A percentile compares a stretch with the other conserved stretches of the same genome.
phyloP scores from a whole-genome alignment of 768 basidiomycete species.

The Pleurotus djamor region DNA sequence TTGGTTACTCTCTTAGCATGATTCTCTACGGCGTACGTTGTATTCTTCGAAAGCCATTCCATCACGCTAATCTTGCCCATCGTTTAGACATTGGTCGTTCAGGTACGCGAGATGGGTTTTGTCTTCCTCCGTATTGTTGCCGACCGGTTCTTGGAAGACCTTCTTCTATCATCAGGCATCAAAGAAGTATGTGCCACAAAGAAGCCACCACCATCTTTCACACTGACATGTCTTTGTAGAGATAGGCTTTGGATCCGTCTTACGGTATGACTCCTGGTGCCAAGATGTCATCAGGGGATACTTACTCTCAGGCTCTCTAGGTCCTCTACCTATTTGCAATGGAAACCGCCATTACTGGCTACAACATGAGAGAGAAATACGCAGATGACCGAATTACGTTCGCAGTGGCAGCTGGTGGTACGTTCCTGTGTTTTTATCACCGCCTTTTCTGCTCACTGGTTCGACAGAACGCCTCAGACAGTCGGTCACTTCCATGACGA shows the following conservation, averaged over 20 bases:
- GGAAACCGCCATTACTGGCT: conserved; percentile 18
- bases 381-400: conserved; percentile 4
- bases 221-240: conserved; percentile 2
- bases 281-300: background rate
- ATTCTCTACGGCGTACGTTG: conserved; percentile 16
- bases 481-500: background rate
- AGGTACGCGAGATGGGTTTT: background rate
- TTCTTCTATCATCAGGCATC: conserved; percentile 15
- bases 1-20: conserved; percentile 16
- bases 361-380: conserved; percentile 20
- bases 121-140: background rate
- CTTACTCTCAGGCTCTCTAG: conserved; percentile 8
- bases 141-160: conserved; percentile 6
- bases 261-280: conserved; percentile 4
- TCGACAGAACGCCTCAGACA: background rate
- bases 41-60: background rate
- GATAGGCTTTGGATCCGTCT: conserved; percentile 12
- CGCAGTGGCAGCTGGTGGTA: conserved; percentile 10
- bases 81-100: background rate
- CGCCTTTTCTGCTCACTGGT: background rate
- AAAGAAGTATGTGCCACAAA: conserved; percentile 10
- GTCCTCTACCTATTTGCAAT: conserved; percentile 20
- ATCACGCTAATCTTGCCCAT: background rate
- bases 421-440: conserved; percentile 11
- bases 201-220: background rate